Conservation (phyloP, 73 alveolate genomes). For the Durusdinium trenchii region DNA sequence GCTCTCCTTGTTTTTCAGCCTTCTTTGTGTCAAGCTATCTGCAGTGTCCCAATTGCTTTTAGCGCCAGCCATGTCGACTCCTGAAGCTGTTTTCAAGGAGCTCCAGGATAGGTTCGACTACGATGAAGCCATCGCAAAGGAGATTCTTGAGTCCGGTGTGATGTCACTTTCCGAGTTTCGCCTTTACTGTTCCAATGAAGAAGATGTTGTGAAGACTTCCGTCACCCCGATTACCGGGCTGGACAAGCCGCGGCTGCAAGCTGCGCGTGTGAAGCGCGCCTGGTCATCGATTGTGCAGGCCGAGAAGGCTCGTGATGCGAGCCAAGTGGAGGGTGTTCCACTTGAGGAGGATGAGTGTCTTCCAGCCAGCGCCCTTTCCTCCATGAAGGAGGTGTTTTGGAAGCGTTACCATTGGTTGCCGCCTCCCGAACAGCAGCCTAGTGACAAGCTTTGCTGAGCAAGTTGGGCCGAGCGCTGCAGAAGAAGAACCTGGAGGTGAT, state of each 20-base stretch:
- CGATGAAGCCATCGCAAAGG: background rate
- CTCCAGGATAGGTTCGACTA: background rate
- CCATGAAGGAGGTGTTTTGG: background rate
- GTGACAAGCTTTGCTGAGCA: background rate
- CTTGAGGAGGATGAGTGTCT: slow-evolving; percentile 23
- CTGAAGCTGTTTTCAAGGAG: background rate
- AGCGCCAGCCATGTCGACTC: background rate
- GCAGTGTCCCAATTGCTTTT: background rate
- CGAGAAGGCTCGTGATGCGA: background rate
- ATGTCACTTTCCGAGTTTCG: background rate
- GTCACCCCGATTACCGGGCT: background rate
- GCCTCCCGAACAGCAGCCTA: background rate
- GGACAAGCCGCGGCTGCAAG: background rate
- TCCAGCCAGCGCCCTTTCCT: background rate
- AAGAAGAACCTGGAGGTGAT: background rate
- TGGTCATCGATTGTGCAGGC: background rate
- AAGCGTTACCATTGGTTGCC: background rate
- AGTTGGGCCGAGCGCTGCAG: background rate
- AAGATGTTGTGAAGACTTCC: background rate
- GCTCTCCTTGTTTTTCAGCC: too few relatives aligned
- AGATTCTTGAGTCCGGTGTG: background rate
- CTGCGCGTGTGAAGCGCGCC: background rate
- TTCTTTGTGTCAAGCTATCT: too few relatives aligned
- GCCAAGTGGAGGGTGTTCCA: background rate
- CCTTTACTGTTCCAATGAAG: background rate